These are phyloP conservation scores for Suillus brevipes DNA, from an alignment of 768 basidiomycete species.

Conservation along the genomic window DNA sequence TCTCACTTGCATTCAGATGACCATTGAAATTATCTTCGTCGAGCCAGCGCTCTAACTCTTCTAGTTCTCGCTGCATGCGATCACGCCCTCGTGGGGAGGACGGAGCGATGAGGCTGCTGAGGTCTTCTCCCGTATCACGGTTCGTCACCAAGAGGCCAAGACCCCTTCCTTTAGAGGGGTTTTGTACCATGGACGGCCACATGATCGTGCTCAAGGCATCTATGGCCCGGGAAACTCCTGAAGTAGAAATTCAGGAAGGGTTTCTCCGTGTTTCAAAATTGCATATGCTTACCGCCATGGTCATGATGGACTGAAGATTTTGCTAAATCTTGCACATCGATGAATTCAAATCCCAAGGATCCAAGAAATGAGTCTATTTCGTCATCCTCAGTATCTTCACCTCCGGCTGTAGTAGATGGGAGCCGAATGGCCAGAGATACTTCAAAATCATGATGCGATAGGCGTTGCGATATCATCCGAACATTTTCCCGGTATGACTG, in stretches of 20 bases:
- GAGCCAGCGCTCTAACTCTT: constrained; percentile 62
- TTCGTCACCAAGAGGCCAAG: background rate
- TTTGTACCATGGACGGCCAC: constrained; percentile 77
- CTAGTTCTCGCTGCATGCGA: constrained; percentile 51
- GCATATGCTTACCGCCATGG: constrained; percentile 18
- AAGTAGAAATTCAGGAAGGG: background rate
- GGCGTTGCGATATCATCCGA: constrained; percentile 45
- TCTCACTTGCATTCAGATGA: constrained; percentile 20
- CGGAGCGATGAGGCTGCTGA: constrained; percentile 10
- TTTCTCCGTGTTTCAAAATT: background rate
- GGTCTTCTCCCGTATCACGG: background rate
- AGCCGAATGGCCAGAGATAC: constrained; percentile 70
- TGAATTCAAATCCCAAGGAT: constrained; percentile 73
- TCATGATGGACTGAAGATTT: constrained; percentile 7
- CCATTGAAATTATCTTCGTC: constrained; percentile 40
- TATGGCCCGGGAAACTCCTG: constrained; percentile 65
- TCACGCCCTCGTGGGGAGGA: constrained; percentile 24
- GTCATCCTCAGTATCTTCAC: constrained; percentile 48
- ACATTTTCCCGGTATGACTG: constrained; percentile 64
- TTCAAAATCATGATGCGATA: constrained; percentile 61
- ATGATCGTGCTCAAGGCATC: constrained; percentile 85
- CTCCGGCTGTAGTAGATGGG: constrained; percentile 28
- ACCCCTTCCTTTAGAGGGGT: constrained; percentile 2
- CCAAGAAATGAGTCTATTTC: constrained; percentile 64
- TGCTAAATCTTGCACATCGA: constrained; percentile 42